Evolutionary conservation across 352 stramenopile genomes (phyloP).

Genomic region (Aphanomyces stellatus): DNA sequence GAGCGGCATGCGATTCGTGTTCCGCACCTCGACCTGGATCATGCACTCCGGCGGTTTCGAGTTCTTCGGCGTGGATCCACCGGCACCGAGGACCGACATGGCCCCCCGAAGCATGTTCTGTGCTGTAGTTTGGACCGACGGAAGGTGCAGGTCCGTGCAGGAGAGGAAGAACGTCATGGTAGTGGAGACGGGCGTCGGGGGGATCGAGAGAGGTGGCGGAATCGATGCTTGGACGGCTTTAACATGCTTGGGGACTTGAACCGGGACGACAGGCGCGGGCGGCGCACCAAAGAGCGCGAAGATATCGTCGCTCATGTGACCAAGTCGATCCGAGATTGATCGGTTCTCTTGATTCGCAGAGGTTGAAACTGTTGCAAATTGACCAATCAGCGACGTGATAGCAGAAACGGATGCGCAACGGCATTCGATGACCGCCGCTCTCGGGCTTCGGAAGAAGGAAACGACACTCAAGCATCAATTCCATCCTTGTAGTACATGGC

Average conservation of each 20-base stretch:
- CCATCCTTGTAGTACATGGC: no score
- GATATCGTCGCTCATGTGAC: constrained; percentile 19
- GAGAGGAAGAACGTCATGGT: constrained; percentile 15
- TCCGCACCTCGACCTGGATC: constrained; percentile 13
- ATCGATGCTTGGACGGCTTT: neutral
- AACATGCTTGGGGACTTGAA: neutral
- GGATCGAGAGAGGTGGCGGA: neutral
- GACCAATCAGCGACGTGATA: neutral
- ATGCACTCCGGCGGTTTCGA: constrained; percentile 13
- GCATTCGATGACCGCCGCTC: no score
- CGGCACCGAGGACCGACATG: constrained; percentile 9
- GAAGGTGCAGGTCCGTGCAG: constrained; percentile 15
- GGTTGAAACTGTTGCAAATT: neutral
- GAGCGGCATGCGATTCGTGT: constrained; percentile 2
- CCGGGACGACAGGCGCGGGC: constrained; percentile 5
- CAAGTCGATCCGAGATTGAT: neutral
- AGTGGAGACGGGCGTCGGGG: neutral
- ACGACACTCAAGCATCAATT: no score
- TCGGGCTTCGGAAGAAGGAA: no score
- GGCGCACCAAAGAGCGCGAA: constrained; percentile 19
- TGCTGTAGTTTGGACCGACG: constrained; percentile 12
- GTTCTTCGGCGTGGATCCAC: neutral
- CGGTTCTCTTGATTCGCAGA: neutral
- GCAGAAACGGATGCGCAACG: neutral
- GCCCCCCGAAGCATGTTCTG: constrained; percentile 14